Conservation (phyloP, 768 basidiomycete genomes). For the Amanita thiersii region DNA sequence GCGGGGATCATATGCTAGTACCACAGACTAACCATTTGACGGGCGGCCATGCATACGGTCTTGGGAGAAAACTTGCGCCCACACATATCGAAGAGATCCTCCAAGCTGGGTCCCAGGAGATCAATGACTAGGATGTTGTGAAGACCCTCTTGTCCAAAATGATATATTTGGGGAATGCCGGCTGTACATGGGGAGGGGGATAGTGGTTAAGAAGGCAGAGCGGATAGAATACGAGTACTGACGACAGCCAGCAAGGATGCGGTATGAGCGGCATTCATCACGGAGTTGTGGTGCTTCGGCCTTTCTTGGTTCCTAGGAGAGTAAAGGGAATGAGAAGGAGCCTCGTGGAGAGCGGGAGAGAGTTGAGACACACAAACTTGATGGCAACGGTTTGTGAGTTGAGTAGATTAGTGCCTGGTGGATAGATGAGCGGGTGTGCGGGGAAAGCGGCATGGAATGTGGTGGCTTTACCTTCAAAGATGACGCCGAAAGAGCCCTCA, state of each 20-base stretch:
- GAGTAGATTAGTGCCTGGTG: conserved; percentile 87
- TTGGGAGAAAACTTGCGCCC: conserved; percentile 96
- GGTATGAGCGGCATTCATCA: conserved; percentile 97
- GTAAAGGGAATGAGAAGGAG: conserved; percentile 9
- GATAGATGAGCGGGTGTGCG: conserved; percentile 1
- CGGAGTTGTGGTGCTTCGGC: conserved; percentile 97
- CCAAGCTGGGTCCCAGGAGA: conserved; percentile 90
- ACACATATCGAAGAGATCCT: conserved; percentile 99
- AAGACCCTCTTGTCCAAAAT: conserved; percentile 97
- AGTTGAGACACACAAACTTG: conserved; percentile 82
- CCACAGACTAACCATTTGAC: conserved; percentile 71
- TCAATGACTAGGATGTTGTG: conserved; percentile 99
- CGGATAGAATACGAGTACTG: conserved; percentile 26
- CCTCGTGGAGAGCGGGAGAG: conserved; percentile 5
- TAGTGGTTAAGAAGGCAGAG: conserved; percentile 11
- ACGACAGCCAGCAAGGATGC: conserved; percentile 87
- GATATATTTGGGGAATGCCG: conserved; percentile 98
- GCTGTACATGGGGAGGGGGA: conserved; percentile 37
- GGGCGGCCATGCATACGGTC: conserved; percentile 98
- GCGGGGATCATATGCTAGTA: conserved; percentile 6
- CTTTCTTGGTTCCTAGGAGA: conserved; percentile 74
- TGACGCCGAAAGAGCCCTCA: conserved; percentile 97
- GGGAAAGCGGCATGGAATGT: conserved; percentile 6
- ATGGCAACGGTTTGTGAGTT: conserved; percentile 99
- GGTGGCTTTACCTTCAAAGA: conserved; percentile 64